Evolutionary conservation across 2,329 filamentous ascomycete species (phyloP), one percentile per base, ranked within the genome.

Genomic region (Trichothecium sympodiale): DNA sequence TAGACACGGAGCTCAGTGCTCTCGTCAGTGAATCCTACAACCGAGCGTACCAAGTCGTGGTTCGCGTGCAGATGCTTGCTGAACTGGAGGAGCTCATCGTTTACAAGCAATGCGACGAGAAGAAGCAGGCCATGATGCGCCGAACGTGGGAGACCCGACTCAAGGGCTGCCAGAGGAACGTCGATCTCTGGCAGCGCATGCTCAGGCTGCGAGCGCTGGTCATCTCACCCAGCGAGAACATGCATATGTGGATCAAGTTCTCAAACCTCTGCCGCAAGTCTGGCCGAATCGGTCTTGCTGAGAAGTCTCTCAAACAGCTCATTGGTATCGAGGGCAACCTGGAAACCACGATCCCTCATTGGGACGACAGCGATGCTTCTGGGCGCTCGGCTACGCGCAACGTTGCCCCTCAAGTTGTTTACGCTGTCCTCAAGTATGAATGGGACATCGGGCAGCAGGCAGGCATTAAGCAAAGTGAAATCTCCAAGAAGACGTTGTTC

Each of bases 181-280:
- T 95, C 15, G 91, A 99, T 52, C 86, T 96, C 3, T 99, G 91
- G 91, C 88, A 95, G 55, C 78, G 91, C 41, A 96, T 96, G 86
- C 77, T 99, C 37, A 91, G 94, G 53, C 79, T 98, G 23, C 79
- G 91, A 41, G 84, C 87, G 15, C 69, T 99, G 35, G 91, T 99
- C 40, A 89, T 96, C 41, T 80, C 80, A 1, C 89, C 93, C 0
- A 77, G 77, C 25, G 88, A 99, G 55, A 95, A 95, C 51, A 86
- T 94, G 68, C 84, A 94, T 50, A 98, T 98, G 87, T 95, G 88
- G 79, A 96, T 98, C 66, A 99, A 98, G 56, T 98, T 95, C 55
- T 85, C 91, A 50, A 98, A 96, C 50, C 75, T 98, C 5, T 99
- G 93, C 59, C 83, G 93, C 50, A 99, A 98, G 59, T 94, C 89